Percentiles rank a stretch among this genome's conserved stretches.
phyloP scores from a whole-genome alignment of 768 basidiomycete genomes.

The Infundibulicybe gibba region DNA sequence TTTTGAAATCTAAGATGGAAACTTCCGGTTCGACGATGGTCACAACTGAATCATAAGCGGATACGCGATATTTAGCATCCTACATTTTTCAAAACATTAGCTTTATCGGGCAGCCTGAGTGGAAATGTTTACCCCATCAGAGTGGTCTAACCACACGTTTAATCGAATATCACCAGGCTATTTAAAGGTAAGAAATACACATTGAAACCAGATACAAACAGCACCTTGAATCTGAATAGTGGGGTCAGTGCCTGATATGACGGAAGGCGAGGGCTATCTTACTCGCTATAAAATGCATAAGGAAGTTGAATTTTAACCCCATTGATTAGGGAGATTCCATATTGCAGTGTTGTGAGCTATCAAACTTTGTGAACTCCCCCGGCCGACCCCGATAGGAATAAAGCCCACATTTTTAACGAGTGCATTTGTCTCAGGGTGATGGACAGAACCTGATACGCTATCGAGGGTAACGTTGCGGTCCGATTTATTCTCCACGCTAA shows the following conservation, averaged over 20 bases:
- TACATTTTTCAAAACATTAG: slow-evolving; percentile 19
- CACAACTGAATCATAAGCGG: slow-evolving; percentile 73
- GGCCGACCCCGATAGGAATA: background rate
- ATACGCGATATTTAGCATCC: slow-evolving; percentile 57
- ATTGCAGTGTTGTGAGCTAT: slow-evolving; percentile 59
- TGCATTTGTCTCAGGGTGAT: slow-evolving; percentile 55
- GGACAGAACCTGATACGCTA: slow-evolving; percentile 63
- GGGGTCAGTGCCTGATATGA: slow-evolving; percentile 3
- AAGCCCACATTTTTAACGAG: slow-evolving; percentile 71
- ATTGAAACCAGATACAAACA: background rate
- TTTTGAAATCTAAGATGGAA: slow-evolving; percentile 76
- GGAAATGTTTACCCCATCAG: slow-evolving; percentile 45
- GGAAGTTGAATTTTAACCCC: slow-evolving; percentile 63
- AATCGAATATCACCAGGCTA: slow-evolving; percentile 77
- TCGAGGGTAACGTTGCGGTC: slow-evolving; percentile 67
- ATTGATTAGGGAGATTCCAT: slow-evolving; percentile 47
- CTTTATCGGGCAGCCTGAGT: background rate
- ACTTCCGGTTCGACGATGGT: slow-evolving; percentile 77
- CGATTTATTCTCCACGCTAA: slow-evolving; percentile 75
- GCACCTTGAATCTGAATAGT: slow-evolving; percentile 58
- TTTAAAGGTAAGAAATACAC: slow-evolving; percentile 4
- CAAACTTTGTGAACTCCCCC: no score
- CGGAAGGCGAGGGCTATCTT: slow-evolving; percentile 21
- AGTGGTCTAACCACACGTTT: slow-evolving; percentile 73
- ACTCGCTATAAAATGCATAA: slow-evolving; percentile 82